phyloP scores from a whole-genome alignment of 1,284 basidiomycete genomes.

The Heterobasidion irregulare region DNA sequence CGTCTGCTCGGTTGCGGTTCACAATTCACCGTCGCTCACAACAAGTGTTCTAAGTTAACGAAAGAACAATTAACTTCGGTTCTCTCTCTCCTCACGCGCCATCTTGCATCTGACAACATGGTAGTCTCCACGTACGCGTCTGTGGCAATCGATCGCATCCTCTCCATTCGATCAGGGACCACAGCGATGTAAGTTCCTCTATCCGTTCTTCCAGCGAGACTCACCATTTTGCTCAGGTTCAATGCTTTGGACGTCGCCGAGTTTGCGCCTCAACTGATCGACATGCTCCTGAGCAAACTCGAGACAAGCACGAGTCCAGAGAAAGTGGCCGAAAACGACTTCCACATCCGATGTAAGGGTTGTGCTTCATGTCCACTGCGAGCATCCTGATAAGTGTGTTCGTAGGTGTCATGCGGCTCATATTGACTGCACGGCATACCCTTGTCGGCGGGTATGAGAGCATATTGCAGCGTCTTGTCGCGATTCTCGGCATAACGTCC shows the following conservation, averaged over 20 bases:
- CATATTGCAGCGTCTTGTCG: slow-evolving; percentile 71
- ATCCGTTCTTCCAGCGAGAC: background rate
- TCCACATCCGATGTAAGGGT: slow-evolving; percentile 86
- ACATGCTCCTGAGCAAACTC: slow-evolving; percentile 76
- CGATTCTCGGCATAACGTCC: slow-evolving; percentile 80
- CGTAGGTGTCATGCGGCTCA: slow-evolving; percentile 86
- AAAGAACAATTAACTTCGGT: slow-evolving; percentile 93
- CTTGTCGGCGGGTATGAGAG: slow-evolving; percentile 63
- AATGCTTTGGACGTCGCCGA: slow-evolving; percentile 81
- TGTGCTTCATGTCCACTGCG: slow-evolving; percentile 16
- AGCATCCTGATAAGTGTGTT: background rate
- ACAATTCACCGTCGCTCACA: background rate
- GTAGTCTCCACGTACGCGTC: slow-evolving; percentile 87
- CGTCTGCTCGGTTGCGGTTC: slow-evolving; percentile 8
- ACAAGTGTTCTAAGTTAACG: slow-evolving; percentile 53
- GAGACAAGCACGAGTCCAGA: slow-evolving; percentile 81
- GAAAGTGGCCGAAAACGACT: slow-evolving; percentile 96
- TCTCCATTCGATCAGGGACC: slow-evolving; percentile 76
- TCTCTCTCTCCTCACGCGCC: slow-evolving; percentile 81
- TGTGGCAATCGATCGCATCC: slow-evolving; percentile 82
- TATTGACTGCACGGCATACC: slow-evolving; percentile 80
- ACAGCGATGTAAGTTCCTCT: slow-evolving; percentile 39
- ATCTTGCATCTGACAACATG: slow-evolving; percentile 76
- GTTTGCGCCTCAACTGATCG: slow-evolving; percentile 69
- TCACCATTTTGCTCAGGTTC: slow-evolving; percentile 46